Conservation (phyloP, 208 protist species). For the Acanthamoeba quina region DNA sequence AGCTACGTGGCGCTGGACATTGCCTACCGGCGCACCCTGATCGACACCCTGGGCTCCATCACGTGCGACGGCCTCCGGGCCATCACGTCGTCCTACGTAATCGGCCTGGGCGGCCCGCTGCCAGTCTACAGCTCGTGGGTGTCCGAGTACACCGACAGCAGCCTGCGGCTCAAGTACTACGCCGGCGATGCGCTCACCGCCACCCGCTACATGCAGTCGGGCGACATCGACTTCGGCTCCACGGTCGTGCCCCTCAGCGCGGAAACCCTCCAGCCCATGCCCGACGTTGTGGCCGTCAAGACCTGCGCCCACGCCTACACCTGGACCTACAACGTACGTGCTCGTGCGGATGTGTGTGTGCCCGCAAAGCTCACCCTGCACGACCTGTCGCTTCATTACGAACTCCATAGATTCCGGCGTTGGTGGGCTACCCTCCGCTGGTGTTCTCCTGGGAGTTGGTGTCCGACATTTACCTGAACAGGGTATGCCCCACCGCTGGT, state of each 20-base stretch:
- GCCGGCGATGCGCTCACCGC: conserved; percentile 3
- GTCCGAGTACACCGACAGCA: conserved; percentile 2
- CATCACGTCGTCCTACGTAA: not conserved
- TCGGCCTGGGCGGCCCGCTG: not conserved
- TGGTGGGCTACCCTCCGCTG: not conserved
- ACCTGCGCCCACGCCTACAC: conserved; percentile 23
- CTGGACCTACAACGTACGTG: conserved; percentile 7
- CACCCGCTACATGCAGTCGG: conserved; percentile 15
- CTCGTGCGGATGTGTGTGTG: not conserved
- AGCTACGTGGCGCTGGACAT: conserved; percentile 12
- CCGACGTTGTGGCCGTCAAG: conserved; percentile 13
- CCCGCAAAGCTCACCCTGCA: not conserved
- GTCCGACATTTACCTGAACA: not conserved
- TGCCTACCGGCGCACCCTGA: conserved; percentile 10
- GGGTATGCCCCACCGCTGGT: not conserved
- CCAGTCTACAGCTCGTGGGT: conserved; percentile 45
- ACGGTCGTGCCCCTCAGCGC: not conserved
- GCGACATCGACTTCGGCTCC: conserved; percentile 12
- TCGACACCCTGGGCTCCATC: conserved; percentile 48
- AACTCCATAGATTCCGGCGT: not conserved
- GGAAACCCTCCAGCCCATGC: not conserved
- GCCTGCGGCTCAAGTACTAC: conserved; percentile 21
- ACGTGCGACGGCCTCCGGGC: not conserved
- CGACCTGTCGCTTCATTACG: not conserved
- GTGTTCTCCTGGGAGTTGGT: conserved; percentile 6